These are phyloP conservation scores for Dothistroma pini DNA, from an alignment of 2,329 filamentous ascomycete genomes.

Conservation along the genomic window DNA sequence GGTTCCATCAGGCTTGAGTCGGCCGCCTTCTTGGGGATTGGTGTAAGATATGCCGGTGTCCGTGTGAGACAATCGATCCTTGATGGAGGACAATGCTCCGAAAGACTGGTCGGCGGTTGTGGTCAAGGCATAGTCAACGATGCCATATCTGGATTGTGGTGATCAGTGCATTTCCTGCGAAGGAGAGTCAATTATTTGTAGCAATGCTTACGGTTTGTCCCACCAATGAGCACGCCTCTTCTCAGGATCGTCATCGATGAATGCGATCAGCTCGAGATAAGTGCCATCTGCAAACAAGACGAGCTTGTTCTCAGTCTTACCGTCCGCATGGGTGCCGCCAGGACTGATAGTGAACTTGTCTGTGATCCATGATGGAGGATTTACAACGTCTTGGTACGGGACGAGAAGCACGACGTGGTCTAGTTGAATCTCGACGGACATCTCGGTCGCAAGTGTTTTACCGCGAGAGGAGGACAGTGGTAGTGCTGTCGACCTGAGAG, in stretches of 20 bases:
- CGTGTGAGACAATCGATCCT: conserved; percentile 18
- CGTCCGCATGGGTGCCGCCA: conserved; percentile 60
- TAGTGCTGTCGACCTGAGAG: not conserved
- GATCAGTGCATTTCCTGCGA: not conserved
- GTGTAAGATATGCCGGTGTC: conserved; percentile 44
- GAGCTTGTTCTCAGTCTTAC: conserved; percentile 59
- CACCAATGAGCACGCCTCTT: conserved; percentile 54
- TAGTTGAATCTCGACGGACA: conserved; percentile 35
- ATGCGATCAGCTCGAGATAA: conserved; percentile 65
- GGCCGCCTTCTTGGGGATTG: conserved; percentile 51
- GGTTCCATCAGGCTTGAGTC: conserved; percentile 53
- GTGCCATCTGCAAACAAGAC: conserved; percentile 61
- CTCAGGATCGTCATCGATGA: conserved; percentile 47
- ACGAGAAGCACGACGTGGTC: conserved; percentile 66
- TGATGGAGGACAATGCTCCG: conserved; percentile 23
- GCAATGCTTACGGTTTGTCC: conserved; percentile 37
- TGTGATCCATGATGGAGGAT: conserved; percentile 51
- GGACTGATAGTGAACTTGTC: conserved; percentile 56
- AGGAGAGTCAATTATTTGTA: not conserved
- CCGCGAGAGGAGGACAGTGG: not conserved
- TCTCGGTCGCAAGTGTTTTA: not conserved
- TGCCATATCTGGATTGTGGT: conserved; percentile 37
- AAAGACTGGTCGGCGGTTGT: conserved; percentile 33
- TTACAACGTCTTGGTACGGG: conserved; percentile 47
- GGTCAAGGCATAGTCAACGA: conserved; percentile 59